Base-by-base conservation (phyloP, 108 stramenopile genomes). In the Bacterosira constricta region DNA sequence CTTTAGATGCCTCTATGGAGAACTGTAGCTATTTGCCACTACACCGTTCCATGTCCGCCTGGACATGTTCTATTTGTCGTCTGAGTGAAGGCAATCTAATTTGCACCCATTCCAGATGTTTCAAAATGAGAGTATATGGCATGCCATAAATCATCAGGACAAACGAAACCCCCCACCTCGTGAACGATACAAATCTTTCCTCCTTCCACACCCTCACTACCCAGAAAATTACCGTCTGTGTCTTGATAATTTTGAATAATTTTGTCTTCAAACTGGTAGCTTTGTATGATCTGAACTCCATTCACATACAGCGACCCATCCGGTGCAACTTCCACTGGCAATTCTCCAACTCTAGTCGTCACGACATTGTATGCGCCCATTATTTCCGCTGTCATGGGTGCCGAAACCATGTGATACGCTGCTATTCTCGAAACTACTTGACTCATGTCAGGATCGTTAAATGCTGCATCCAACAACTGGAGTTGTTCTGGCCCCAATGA, bases 371-470 rank as follows among this genome's bases (percentile, higher is more conserved):
- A 70, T n/a, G 30, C 17, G 0, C 18, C 7, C 69, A 70, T 60
- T 5, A 60, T 37, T 6, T 61, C 69, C 37, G 34, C 34, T 25
- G 69, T 50, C 35, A 61, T 29, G 12, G 69, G 69, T 15, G 42
- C 69, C 31, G 46, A 60, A 9, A 70, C 58, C 44, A 70, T 56
- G 50, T 70, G 69, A 70, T 57, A 70, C 23, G 47, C 41, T 17
- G 36, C 47, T 32, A 70, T 61, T 10, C 21, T 41, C 36, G 42
- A 30, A 12, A 61, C 49, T 35, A 70, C 20, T 10, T 38, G 42
- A 11, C 23, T 39, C 46, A 70, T 30, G 31, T 49, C 56, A 4
- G 15, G 26, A 58, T 70, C 57, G 35, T 44, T 42, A 5, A 4
- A 18, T 36, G 58, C 69, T 25, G 44, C 44, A 15, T 51, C 59